Evolutionary conservation across 768 basidiomycete genomes (phyloP).

Genomic region (Boletus barrowsii): DNA sequence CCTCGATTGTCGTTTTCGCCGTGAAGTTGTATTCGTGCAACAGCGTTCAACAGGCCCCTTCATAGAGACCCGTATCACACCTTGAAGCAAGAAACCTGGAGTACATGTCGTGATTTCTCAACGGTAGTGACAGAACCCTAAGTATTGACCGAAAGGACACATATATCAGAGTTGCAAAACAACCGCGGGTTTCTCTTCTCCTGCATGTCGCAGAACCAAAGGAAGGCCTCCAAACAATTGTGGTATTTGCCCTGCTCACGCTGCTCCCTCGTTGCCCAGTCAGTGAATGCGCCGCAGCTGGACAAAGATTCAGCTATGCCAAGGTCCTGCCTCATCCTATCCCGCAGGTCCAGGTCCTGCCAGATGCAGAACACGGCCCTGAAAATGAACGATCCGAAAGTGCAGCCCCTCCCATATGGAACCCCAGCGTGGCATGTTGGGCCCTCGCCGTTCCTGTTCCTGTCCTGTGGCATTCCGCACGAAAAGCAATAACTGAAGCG

Average conservation of each 20-base stretch:
- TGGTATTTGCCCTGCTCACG: not conserved
- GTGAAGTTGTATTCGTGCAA: no score
- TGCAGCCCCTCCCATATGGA: no score
- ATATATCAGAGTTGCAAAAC: no score
- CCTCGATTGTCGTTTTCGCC: no score
- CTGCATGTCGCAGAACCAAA: not conserved
- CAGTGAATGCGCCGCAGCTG: not conserved
- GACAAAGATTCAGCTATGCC: not conserved
- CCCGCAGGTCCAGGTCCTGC: not conserved
- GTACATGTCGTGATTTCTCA: no score
- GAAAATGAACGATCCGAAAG: not conserved
- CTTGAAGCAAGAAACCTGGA: no score
- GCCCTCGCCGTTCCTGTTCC: not conserved
- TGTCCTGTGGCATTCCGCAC: not conserved
- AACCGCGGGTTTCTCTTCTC: not conserved
- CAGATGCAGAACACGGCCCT: not conserved
- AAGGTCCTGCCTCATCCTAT: not conserved
- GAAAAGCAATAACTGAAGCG: not conserved
- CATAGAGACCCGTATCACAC: no score
- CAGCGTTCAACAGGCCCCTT: no score
- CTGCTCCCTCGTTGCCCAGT: not conserved
- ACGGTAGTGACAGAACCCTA: no score
- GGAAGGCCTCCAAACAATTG: not conserved
- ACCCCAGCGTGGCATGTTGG: not conserved
- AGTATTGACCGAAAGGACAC: no score